Evolutionary conservation across 2,329 filamentous ascomycete genomes (phyloP).

Genomic region (Epicoccum nigrum): DNA sequence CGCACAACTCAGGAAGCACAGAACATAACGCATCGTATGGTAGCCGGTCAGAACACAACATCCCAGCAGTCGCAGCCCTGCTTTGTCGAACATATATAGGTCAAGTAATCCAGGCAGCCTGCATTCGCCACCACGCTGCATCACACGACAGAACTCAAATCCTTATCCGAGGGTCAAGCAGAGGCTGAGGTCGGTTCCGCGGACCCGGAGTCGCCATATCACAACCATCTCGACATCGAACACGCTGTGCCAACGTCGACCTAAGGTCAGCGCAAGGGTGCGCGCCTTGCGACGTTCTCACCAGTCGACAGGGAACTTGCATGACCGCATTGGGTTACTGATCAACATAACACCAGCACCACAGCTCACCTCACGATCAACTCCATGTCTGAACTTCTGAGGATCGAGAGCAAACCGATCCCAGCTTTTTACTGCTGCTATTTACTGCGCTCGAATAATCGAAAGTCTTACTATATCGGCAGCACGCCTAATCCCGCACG

Average conservation of each 20-base stretch:
- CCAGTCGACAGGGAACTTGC: conserved; percentile 21
- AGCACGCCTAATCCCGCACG: conserved; percentile 88
- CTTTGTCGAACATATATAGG: not conserved
- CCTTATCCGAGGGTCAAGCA: not conserved
- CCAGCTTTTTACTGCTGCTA: conserved; percentile 95
- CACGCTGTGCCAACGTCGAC: conserved; percentile 18
- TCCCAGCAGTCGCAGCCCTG: not conserved
- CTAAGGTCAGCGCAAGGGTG: conserved; percentile 30
- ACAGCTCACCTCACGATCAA: conserved; percentile 1
- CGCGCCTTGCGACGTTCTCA: conserved; percentile 14
- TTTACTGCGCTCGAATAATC: conserved; percentile 81
- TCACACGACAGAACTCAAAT: not conserved
- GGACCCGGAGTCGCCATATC: not conserved
- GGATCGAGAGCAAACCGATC: conserved; percentile 56
- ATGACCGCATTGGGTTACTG: conserved; percentile 21
- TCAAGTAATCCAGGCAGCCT: not conserved
- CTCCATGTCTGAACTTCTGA: conserved; percentile 19
- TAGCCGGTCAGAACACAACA: not conserved
- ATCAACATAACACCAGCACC: conserved; percentile 19
- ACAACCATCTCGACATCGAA: conserved; percentile 1
- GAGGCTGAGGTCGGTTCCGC: too few relatives aligned
- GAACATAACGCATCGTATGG: too few relatives aligned
- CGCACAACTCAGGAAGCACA: too few relatives aligned
- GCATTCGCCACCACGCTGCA: conserved; percentile 5
- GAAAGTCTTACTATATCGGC: conserved; percentile 80